Evolutionary conservation across 768 basidiomycete species (phyloP).

Genomic region (Podaxis sp.): DNA sequence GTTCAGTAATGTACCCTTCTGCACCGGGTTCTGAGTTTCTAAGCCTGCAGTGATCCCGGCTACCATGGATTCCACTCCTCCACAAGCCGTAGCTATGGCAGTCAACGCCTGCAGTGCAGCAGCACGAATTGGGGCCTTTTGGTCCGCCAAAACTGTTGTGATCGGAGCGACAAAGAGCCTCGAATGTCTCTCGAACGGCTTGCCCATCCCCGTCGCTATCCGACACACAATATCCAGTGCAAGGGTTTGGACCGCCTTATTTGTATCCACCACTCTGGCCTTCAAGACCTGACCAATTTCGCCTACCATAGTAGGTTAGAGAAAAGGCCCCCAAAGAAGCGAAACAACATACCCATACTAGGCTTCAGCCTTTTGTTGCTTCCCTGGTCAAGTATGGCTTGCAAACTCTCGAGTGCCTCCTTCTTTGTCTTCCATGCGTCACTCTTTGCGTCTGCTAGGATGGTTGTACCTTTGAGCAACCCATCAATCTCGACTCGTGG

Average conservation of each 20-base stretch:
- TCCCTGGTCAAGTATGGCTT: slow-evolving; percentile 83
- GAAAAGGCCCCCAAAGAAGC: slow-evolving; percentile 2
- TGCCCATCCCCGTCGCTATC: slow-evolving; percentile 92
- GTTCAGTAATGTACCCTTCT: slow-evolving; percentile 71
- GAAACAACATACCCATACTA: slow-evolving; percentile 63
- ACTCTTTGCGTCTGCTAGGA: slow-evolving; percentile 80
- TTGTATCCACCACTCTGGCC: slow-evolving; percentile 83
- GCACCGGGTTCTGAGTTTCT: slow-evolving; percentile 83
- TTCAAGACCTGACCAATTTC: slow-evolving; percentile 91
- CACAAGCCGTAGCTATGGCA: slow-evolving; percentile 80
- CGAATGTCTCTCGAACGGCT: slow-evolving; percentile 87
- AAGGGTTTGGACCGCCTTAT: slow-evolving; percentile 88
- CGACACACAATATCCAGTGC: slow-evolving; percentile 89
- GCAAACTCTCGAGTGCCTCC: slow-evolving; percentile 84
- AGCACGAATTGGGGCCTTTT: slow-evolving; percentile 81
- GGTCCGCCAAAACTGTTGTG: slow-evolving; percentile 84
- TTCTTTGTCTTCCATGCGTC: slow-evolving; percentile 98
- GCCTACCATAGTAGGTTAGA: slow-evolving; percentile 39
- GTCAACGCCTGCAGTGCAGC: slow-evolving; percentile 76
- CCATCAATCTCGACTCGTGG: slow-evolving; percentile 92
- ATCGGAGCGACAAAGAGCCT: slow-evolving; percentile 75
- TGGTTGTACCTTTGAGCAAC: slow-evolving; percentile 77
- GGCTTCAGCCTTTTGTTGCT: slow-evolving; percentile 90
- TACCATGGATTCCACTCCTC: slow-evolving; percentile 80
- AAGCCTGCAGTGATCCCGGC: slow-evolving; percentile 73